Conservation (phyloP, 495 filamentous ascomycete genomes). For the Podospora appendiculata region DNA sequence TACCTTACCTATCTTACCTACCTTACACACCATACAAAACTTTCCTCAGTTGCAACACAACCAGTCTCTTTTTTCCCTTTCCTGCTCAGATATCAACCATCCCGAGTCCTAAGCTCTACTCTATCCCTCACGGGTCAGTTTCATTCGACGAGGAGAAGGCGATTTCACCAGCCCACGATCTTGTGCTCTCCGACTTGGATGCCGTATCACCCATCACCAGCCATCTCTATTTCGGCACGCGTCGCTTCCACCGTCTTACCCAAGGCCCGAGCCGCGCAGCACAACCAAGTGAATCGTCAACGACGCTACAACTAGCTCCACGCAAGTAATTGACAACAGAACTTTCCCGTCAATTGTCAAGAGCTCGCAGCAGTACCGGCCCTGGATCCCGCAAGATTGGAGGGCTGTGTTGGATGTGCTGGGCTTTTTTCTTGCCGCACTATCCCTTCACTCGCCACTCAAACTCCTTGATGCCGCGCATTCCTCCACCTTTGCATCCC, state of each 20-base stretch:
- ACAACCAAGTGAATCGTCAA: background rate
- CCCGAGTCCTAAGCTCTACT: background rate
- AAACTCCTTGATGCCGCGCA: conserved; percentile 20
- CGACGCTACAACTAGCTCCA: background rate
- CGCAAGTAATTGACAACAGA: background rate
- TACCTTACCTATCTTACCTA: too few species aligned
- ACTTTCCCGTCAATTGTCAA: background rate
- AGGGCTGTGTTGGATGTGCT: background rate
- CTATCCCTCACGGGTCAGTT: too few species aligned
- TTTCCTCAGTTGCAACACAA: too few species aligned
- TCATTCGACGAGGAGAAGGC: background rate
- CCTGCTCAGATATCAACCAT: background rate
- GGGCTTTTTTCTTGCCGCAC: conserved; percentile 5
- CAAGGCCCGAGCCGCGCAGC: background rate
- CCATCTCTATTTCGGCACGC: conserved; percentile 13
- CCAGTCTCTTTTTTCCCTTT: background rate
- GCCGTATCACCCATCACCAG: conserved; percentile 2
- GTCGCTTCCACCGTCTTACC: background rate
- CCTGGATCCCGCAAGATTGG: background rate
- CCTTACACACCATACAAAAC: too few species aligned
- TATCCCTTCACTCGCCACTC: conserved; percentile 4
- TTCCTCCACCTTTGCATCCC: conserved; percentile 5
- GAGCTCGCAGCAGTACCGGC: background rate
- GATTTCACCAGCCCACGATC: background rate
- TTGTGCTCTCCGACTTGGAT: background rate